Evolutionary conservation across 495 filamentous ascomycete genomes (phyloP).

Genomic region (Bacidia rubella): DNA sequence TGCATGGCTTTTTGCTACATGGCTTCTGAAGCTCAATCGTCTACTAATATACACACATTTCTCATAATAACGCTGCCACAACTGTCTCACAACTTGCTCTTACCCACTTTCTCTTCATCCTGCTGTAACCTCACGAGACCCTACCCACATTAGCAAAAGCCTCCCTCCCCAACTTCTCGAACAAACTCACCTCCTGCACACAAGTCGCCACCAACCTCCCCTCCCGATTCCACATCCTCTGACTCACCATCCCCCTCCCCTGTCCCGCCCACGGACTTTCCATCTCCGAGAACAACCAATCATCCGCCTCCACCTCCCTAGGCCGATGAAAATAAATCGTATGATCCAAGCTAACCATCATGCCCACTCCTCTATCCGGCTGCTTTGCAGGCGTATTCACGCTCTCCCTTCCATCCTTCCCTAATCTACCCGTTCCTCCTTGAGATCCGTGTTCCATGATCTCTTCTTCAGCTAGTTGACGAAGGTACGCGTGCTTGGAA

Average conservation of each 20-base stretch:
- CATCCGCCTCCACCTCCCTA: slow-evolving; percentile 63
- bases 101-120: slow-evolving; percentile 6
- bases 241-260: slow-evolving; percentile 71
- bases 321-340: slow-evolving; percentile 92
- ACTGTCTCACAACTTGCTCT: slow-evolving; percentile 14
- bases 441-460: neutral
- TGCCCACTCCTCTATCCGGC: slow-evolving; percentile 49
- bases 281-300: slow-evolving; percentile 91
- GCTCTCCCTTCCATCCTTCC: neutral
- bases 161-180: neutral
- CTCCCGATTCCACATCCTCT: slow-evolving; percentile 76
- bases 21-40: no score
- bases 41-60: no score
- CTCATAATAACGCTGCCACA: no score
- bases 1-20: no score
- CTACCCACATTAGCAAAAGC: slow-evolving; percentile 16
- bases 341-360: slow-evolving; percentile 95
- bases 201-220: slow-evolving; percentile 76
- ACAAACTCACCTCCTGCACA: slow-evolving; percentile 52
- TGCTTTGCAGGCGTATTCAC: slow-evolving; percentile 1
- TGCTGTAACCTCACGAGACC: slow-evolving; percentile 41
- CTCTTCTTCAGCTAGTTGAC: neutral
- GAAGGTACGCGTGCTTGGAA: neutral
- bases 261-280: slow-evolving; percentile 89
- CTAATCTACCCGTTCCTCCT: slow-evolving; percentile 2